Evolutionary conservation across 768 basidiomycete species (phyloP), one percentile per base, ranked within the genome.

Genomic region (Phanerodontia chrysosporium): DNA sequence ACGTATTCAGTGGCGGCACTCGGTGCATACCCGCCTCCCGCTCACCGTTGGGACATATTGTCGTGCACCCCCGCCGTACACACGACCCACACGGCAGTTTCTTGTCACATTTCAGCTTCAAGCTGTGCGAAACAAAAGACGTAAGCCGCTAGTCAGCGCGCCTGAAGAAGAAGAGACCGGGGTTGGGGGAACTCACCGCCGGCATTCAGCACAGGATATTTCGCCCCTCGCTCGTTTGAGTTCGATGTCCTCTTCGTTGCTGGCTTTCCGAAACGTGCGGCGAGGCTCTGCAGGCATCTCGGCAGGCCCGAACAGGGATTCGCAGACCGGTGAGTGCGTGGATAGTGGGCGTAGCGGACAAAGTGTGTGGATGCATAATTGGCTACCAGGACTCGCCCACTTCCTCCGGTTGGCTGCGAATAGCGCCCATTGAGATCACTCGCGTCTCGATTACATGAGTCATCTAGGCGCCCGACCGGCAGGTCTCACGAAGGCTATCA

Each of bases 71-170:
- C 67, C 84, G 74, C 45, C 84, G 75, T 42, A 75, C 75, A 69
- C 88, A 90, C 0, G 87, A 88, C 67, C 87, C 85, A 66, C 88
- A 90, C 10, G 89, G 89, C 55, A 89, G 83, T 66, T 87, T 83
- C 76, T 89, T 90, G 80, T 89, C 86, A 76, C 88, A 90, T 69
- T 89, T 90, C 69, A 90, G 87, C 76, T 90, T 90, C 65, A 90
- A 76, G 65, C 88, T 81, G 49, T n/a, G 18, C 14, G 7, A 18
- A 0, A 42, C 10, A 45, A 13, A n/a, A n/a, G 25, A 27, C 29
- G 55, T 18, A 42, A 42, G 9, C 18, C 39, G 16, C 9, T 55
- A 22, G 49, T 45, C 30, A 57, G 45, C 18, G 35, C 27, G 39
- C 12, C 45, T 10, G 28, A 52, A 13, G 55, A 32, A 39, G 65